phyloP scores from a whole-genome alignment of 148 eudicot genomes.

The Polygonum maritimum region DNA sequence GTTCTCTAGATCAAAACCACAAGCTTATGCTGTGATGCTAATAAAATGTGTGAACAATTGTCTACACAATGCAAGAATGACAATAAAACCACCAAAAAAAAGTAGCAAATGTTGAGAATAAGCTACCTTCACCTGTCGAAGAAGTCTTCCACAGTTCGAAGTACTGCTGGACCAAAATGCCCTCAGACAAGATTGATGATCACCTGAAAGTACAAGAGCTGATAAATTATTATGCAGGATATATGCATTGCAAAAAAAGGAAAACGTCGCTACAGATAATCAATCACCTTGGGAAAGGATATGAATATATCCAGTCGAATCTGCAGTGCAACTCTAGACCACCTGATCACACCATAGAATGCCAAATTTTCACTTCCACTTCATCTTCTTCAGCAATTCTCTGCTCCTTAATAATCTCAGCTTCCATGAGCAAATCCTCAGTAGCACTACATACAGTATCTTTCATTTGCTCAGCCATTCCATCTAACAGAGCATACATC shows the following conservation, averaged over 20 bases:
- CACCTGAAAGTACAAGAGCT: not conserved
- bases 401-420: not conserved
- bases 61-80: not conserved
- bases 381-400: not conserved
- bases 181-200: not conserved
- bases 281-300: not conserved
- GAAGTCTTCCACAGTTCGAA: not conserved
- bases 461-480: slow-evolving; percentile 53
- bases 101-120: not conserved
- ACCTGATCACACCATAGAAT: not conserved
- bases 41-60: not conserved
- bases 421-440: not conserved
- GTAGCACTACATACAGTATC: slow-evolving; percentile 18
- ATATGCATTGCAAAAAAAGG: not conserved
- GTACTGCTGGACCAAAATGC: not conserved
- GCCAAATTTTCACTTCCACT: not conserved
- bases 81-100: not conserved
- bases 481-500: slow-evolving; percentile 43
- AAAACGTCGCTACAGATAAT: not conserved
- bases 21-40: no score
- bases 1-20: no score
- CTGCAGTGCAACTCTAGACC: not conserved
- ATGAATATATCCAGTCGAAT: not conserved
- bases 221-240: not conserved
- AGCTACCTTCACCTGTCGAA: not conserved